Conservation (phyloP, 2,329 filamentous ascomycete species). For the Cadophora sp. region DNA sequence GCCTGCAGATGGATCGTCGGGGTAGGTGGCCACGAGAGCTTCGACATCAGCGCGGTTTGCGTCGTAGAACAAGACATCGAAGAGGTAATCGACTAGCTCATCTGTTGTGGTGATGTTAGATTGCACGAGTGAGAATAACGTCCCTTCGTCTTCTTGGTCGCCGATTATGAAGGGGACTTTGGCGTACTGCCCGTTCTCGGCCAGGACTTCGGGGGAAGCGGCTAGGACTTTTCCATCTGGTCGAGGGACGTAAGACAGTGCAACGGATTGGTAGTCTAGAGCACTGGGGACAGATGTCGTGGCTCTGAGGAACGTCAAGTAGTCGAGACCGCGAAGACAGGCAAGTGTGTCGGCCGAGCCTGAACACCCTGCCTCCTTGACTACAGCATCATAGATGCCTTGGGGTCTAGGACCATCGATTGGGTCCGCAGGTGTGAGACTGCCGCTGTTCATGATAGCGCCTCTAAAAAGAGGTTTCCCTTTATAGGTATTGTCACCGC, state of each 20-base stretch:
- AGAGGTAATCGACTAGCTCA: constrained; percentile 67
- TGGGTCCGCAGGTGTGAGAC: constrained; percentile 63
- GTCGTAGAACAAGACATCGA: constrained; percentile 62
- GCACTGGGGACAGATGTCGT: constrained; percentile 74
- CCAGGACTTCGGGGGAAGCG: constrained; percentile 67
- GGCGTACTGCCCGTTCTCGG: constrained; percentile 59
- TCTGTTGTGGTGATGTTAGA: constrained; percentile 68
- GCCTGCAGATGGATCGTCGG: constrained; percentile 55
- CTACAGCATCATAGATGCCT: constrained; percentile 67
- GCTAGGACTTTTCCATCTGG: constrained; percentile 71
- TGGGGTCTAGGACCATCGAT: constrained; percentile 73
- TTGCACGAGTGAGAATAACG: constrained; percentile 75
- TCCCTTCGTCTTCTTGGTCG: constrained; percentile 83
- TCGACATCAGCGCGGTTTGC: constrained; percentile 59
- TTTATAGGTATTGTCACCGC: constrained; percentile 77
- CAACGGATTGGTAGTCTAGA: constrained; percentile 70
- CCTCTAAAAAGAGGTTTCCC: constrained; percentile 76
- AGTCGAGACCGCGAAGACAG: constrained; percentile 69
- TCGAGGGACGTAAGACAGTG: constrained; percentile 76
- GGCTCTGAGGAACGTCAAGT: constrained; percentile 67
- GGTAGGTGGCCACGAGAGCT: constrained; percentile 67
- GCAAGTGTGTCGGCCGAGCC: constrained; percentile 61
- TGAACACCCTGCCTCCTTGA: constrained; percentile 66
- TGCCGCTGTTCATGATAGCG: constrained; percentile 80
- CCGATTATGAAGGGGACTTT: constrained; percentile 71